Percentiles rank a stretch among this genome's conserved stretches.
Evolutionary conservation across 768 basidiomycete species (phyloP).

Genomic region (Kwoniella dendrophila): DNA sequence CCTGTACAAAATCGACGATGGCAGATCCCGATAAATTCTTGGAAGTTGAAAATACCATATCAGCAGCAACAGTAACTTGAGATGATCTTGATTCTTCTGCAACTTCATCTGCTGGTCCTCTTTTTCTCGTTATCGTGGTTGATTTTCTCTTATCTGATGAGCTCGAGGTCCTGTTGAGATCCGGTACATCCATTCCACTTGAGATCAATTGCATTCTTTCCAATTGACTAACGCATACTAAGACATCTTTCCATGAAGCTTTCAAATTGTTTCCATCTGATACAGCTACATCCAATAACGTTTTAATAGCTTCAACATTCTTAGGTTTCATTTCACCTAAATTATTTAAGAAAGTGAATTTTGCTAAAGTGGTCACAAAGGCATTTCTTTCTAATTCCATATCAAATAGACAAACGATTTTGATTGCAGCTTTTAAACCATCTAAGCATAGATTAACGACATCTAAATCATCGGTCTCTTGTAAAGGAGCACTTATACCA

Average conservation of each 20-base stretch:
- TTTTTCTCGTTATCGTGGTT: constrained; percentile 21
- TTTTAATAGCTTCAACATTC: constrained; percentile 98
- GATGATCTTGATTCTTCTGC: constrained; percentile 96
- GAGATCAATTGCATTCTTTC: constrained; percentile 98
- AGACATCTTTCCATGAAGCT: constrained; percentile 92
- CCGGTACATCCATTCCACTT: constrained; percentile 80
- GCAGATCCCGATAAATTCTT: constrained; percentile 95
- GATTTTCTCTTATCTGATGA: constrained; percentile 23
- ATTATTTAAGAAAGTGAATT: constrained; percentile 97
- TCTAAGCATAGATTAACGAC: constrained; percentile 88
- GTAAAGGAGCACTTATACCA: constrained; percentile 88
- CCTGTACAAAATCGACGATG: constrained; percentile 96
- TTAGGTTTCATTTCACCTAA: constrained; percentile 98
- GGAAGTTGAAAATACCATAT: constrained; percentile 97
- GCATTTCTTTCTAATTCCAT: constrained; percentile 97
- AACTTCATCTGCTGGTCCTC: constrained; percentile 73
- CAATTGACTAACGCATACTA: constrained; percentile 95
- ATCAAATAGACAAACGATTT: constrained; percentile 94
- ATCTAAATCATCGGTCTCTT: constrained; percentile 92
- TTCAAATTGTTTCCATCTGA: constrained; percentile 96
- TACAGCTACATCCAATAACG: constrained; percentile 88
- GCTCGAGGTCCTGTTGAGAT: constrained; percentile 73
- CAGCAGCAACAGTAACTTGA: constrained; percentile 96
- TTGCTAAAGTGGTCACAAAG: constrained; percentile 91
- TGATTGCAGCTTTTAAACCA: constrained; percentile 95